These are phyloP conservation scores for Parathielavia appendiculata DNA, from an alignment of 495 filamentous ascomycete genomes.

Conservation along the genomic window DNA sequence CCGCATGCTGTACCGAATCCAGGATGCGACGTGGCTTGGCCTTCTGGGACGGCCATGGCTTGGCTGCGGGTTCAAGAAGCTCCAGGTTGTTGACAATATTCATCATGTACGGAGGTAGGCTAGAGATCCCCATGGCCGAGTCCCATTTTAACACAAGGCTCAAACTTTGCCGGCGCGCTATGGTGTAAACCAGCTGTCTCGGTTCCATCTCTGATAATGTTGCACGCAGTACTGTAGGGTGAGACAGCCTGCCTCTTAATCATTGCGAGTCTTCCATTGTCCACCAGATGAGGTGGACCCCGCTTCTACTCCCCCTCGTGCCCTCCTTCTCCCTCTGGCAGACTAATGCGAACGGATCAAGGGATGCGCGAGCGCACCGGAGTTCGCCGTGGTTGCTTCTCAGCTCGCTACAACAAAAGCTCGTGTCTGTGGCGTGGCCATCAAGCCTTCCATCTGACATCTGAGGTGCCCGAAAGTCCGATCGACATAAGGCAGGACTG, in stretches of 20 bases:
- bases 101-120: too few relatives aligned
- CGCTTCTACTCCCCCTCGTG: constrained; percentile 10
- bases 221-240: too few relatives aligned
- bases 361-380: neutral
- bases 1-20: constrained; percentile 3
- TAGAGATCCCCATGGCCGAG: too few relatives aligned
- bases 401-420: neutral
- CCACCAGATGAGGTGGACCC: neutral
- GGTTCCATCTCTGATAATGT: too few relatives aligned
- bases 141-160: too few relatives aligned
- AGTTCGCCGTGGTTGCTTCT: neutral
- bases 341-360: neutral
- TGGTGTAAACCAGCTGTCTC: too few relatives aligned
- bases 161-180: too few relatives aligned
- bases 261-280: neutral
- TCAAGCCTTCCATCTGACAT: neutral
- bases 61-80: too few relatives aligned
- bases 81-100: too few relatives aligned
- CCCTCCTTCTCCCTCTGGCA: constrained; percentile 3
- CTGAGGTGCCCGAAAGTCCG: neutral
- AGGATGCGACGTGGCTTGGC: constrained; percentile 9
- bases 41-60: neutral
- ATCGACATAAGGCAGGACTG: constrained; percentile 11
- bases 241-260: too few relatives aligned
- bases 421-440: constrained; percentile 2